A percentile compares a stretch with the other conserved stretches of the same genome.
These are phyloP conservation scores for Candida namnaoensis DNA, from an alignment of 805 yeast species.

Conservation along the genomic window DNA sequence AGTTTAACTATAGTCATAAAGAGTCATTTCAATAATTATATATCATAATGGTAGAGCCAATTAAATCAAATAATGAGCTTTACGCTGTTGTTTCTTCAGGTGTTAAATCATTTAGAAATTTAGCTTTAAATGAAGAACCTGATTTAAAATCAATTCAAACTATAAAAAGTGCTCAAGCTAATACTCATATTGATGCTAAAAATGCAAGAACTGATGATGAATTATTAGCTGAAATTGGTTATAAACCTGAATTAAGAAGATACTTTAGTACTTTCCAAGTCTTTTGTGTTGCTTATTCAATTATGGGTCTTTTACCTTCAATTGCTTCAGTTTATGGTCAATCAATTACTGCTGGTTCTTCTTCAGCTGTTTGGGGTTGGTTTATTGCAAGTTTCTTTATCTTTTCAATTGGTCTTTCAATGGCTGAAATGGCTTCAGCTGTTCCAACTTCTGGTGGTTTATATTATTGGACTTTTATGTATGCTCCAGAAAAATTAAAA, in stretches of 20 bases:
- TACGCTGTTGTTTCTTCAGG: slow-evolving; percentile 7
- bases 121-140: slow-evolving; percentile 11
- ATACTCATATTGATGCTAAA: slow-evolving; percentile 12
- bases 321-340: slow-evolving; percentile 44
- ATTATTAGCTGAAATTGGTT: slow-evolving; percentile 46
- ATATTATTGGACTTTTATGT: slow-evolving; percentile 60
- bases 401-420: slow-evolving; percentile 46
- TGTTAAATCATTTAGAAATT: slow-evolving; percentile 10
- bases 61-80: not conserved
- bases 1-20: no score
- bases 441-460: slow-evolving; percentile 74
- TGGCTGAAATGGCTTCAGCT: slow-evolving; percentile 61
- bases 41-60: not conserved
- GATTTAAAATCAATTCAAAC: slow-evolving; percentile 1
- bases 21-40: not conserved
- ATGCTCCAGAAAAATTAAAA: slow-evolving; percentile 46
- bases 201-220: slow-evolving; percentile 17
- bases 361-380: slow-evolving; percentile 66
- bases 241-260: slow-evolving; percentile 61
- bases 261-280: slow-evolving; percentile 54
- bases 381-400: slow-evolving; percentile 47
- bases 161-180: not conserved
- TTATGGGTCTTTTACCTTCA: slow-evolving; percentile 57
- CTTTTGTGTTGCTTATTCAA: slow-evolving; percentile 63
- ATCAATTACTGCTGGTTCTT: slow-evolving; percentile 57